These are phyloP conservation scores for Cladosporium sp. DNA, from an alignment of 2,329 filamentous ascomycete genomes.

Conservation along the genomic window DNA sequence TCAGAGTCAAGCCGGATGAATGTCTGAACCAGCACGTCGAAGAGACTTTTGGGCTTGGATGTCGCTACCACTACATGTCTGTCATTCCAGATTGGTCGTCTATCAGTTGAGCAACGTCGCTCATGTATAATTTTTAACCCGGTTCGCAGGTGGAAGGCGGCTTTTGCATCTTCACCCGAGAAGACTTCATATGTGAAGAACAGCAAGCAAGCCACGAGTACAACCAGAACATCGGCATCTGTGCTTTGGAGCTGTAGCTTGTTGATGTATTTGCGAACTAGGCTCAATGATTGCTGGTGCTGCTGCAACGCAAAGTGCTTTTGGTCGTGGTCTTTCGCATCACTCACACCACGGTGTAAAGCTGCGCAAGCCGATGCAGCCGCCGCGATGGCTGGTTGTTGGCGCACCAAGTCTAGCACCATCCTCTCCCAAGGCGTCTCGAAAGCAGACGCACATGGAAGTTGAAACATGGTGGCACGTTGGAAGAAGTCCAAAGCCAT, in stretches of 20 bases:
- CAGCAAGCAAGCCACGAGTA: not conserved
- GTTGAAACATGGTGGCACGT: not conserved
- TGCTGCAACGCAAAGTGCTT: not conserved
- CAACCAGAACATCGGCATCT: not conserved
- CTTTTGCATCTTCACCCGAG: not conserved
- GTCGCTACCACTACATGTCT: not conserved
- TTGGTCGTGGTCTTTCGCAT: not conserved
- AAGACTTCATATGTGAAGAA: not conserved
- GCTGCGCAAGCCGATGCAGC: not conserved
- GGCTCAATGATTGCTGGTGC: not conserved
- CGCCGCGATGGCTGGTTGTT: not conserved
- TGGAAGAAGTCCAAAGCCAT: not conserved
- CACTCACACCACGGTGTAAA: not conserved
- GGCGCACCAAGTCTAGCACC: not conserved
- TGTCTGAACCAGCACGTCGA: constrained; percentile 12
- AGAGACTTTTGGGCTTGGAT: not conserved
- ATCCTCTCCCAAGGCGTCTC: not conserved
- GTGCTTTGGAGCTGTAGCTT: not conserved
- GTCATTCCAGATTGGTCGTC: not conserved
- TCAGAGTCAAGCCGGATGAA: constrained; percentile 15
- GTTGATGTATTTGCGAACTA: not conserved
- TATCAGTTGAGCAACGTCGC: not conserved
- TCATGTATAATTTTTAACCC: not conserved
- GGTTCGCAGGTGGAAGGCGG: not conserved
- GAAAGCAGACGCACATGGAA: not conserved